These are phyloP conservation scores for Talaromyces funiculosus DNA, from an alignment of 2,329 filamentous ascomycete species.

Conservation along the genomic window DNA sequence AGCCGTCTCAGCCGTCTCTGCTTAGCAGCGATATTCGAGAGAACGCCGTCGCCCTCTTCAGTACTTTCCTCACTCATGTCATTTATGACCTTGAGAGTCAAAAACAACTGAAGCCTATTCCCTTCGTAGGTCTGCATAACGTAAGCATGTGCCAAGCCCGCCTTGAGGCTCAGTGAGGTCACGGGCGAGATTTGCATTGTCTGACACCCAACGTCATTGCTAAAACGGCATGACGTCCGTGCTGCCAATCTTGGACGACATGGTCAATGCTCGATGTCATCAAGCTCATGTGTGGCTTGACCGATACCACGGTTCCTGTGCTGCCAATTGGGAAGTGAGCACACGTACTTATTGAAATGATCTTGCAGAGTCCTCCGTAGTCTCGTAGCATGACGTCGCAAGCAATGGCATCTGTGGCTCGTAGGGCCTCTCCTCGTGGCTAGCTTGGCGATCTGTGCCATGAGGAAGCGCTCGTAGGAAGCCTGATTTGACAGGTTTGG, in stretches of 20 bases:
- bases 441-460: neutral
- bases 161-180: neutral
- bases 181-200: conserved; percentile 1
- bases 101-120: neutral
- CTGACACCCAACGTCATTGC: conserved; percentile 2
- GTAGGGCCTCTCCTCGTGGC: neutral
- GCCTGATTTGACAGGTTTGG: neutral
- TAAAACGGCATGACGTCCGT: neutral
- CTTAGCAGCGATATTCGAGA: neutral
- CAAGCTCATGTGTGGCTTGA: neutral
- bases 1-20: no score
- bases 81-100: neutral
- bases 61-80: neutral
- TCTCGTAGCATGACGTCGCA: conserved; percentile 1
- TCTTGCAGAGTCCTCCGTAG: neutral
- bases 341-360: neutral
- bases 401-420: neutral
- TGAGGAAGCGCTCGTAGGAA: neutral
- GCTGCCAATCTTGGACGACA: neutral
- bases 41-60: neutral
- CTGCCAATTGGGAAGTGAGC: neutral
- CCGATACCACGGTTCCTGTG: neutral
- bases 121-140: no score
- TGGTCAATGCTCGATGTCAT: neutral
- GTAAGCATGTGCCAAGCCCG: neutral